Conservation (phyloP, 768 basidiomycete genomes). For the Suillus weaverae region DNA sequence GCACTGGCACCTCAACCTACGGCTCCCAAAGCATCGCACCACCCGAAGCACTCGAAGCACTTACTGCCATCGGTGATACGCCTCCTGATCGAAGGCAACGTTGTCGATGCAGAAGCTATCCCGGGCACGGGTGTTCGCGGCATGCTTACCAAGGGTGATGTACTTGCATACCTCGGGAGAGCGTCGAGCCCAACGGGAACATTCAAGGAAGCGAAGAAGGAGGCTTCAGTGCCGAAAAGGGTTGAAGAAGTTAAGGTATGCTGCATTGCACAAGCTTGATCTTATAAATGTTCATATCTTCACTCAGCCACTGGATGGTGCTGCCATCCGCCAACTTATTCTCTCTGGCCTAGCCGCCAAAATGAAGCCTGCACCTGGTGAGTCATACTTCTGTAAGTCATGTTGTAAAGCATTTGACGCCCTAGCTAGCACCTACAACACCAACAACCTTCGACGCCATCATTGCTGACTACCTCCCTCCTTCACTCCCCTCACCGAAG, state of each 20-base stretch:
- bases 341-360: conserved; percentile 58
- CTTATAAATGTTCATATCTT: background rate
- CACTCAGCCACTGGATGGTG: conserved; percentile 57
- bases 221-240: conserved; percentile 32
- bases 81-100: conserved; percentile 57
- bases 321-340: conserved; percentile 64
- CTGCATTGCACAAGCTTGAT: background rate
- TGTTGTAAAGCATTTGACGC: conserved; percentile 8
- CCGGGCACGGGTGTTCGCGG: conserved; percentile 89
- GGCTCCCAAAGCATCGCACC: conserved; percentile 35
- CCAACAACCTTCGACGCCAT: conserved; percentile 67
- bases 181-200: conserved; percentile 78
- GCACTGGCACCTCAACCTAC: conserved; percentile 24
- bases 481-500: conserved; percentile 24
- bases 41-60: conserved; percentile 58
- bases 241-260: conserved; percentile 42
- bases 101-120: conserved; percentile 64
- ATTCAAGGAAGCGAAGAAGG: conserved; percentile 49
- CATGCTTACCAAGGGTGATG: conserved; percentile 96
- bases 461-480: conserved; percentile 69
- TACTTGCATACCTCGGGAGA: conserved; percentile 82
- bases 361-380: conserved; percentile 47
- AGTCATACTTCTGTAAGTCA: conserved; percentile 31
- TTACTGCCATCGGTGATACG: conserved; percentile 91
- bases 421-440: conserved; percentile 38